Base-by-base conservation (phyloP, 2,329 filamentous ascomycete species). In the Trichophyton rubrum region DNA sequence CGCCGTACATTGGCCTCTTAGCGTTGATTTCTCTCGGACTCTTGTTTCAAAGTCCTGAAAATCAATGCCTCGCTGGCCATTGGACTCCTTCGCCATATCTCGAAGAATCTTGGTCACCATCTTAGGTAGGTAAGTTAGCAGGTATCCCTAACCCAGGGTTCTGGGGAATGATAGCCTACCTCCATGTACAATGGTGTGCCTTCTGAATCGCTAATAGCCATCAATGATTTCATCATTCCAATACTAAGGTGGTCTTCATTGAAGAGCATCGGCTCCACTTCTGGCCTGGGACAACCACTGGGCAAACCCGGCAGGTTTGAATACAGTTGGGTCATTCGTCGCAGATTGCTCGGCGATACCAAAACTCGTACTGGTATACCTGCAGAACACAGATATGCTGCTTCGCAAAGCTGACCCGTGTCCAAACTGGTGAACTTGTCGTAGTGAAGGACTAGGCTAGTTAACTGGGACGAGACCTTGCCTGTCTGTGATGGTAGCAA, bases 381-480 rank as follows among this genome's bases (percentile, higher is more conserved):
- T 0, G 69, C 60, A 0, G 79, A 79, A 38, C 77, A 77, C 0
- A 86, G 70, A 62, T 79, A 80, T 0, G 82, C 80, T 1, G 80
- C 82, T 66, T 86, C 82, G 59, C 82, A 83, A 0, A 74, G 63
- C 59, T 75, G 73, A 0, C 68, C 71, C 15, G 66, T 69, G 2
- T 68, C 64, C 53, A 68, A 66, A 2, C 66, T 66, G 0, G 73
- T 78, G 62, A 77, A 78, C 3, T 74, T 74, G 62, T 80, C 80
- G 63, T 80, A 85, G 64, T 83, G 80, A 59, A 84, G 82, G 0
- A 84, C 77, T 0, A 85, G 65, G 0, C 77, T 81, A 0, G 80
- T 75, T 0, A 84, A 71, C 1, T 81, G 80, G 2, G 71, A 70
- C 0, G 73, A 67, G 0, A 84, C 68, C 2, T 68, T 69, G 0